Percentiles rank a stretch among this genome's conserved stretches.
Conservation (phyloP, 169 alveolate species). For the Babesia sp. region DNA sequence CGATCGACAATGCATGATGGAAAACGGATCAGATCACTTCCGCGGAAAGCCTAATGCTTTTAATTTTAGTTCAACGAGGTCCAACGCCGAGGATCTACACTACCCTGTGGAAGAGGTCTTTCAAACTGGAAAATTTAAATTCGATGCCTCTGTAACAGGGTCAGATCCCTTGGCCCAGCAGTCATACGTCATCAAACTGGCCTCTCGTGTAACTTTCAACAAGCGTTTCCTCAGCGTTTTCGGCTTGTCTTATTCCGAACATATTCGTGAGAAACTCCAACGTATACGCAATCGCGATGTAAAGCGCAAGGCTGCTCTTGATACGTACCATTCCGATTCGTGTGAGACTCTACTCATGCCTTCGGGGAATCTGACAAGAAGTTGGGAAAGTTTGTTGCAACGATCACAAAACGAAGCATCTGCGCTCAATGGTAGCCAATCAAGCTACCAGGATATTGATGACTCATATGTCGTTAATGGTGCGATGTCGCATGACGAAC, state of each 20-base stretch:
- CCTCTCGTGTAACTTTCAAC: constrained; percentile 46
- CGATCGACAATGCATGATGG: constrained; percentile 3
- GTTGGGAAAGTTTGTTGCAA: constrained; percentile 7
- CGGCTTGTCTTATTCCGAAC: constrained; percentile 29
- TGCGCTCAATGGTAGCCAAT: background rate
- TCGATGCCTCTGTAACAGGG: background rate
- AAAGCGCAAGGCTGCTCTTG: background rate
- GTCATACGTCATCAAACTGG: constrained; percentile 46
- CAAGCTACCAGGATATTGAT: background rate
- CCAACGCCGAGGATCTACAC: background rate
- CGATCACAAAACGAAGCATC: constrained; percentile 1
- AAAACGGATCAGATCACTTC: background rate
- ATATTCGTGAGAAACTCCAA: background rate
- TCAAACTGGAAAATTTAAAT: background rate
- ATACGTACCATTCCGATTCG: background rate
- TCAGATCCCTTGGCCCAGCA: constrained; percentile 61
- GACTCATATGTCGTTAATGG: background rate
- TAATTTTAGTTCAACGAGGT: background rate
- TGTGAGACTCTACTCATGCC: background rate
- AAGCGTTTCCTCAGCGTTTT: constrained; percentile 33
- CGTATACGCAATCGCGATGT: background rate
- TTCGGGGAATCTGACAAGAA: background rate
- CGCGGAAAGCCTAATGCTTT: background rate
- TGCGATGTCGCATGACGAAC: background rate
- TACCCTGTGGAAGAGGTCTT: background rate